Percentiles rank a stretch among this genome's conserved stretches.
Evolutionary conservation across 352 stramenopile genomes (phyloP).

Genomic region (Globisporangium irregulare): DNA sequence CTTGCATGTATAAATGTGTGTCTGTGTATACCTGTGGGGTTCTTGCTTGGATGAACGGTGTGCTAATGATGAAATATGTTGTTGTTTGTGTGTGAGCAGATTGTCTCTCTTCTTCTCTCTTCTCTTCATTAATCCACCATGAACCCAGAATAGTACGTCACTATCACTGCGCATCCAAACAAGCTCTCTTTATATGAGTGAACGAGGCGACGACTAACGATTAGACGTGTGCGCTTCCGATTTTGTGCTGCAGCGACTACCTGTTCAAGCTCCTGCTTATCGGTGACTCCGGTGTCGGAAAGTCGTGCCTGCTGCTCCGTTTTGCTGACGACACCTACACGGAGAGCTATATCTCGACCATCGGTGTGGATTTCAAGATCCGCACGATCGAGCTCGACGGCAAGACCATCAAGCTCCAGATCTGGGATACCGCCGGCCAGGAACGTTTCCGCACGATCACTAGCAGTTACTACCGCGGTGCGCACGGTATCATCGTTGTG

Average conservation of each 20-base stretch:
- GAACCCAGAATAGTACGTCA: constrained; percentile 93
- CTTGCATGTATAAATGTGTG: background rate
- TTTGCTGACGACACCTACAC: constrained; percentile 99
- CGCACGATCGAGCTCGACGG: constrained; percentile 98
- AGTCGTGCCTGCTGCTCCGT: constrained; percentile 98
- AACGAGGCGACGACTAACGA: constrained; percentile 12
- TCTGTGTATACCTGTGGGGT: background rate
- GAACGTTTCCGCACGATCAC: constrained; percentile 99
- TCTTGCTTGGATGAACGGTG: background rate
- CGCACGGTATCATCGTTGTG: constrained; percentile 99
- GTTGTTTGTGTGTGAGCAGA: constrained; percentile 1
- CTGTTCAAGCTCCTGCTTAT: constrained; percentile 98
- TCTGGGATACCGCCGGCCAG: constrained; percentile 99
- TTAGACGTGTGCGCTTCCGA: background rate
- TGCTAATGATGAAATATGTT: background rate
- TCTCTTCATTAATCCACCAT: constrained; percentile 38
- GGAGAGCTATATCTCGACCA: constrained; percentile 99
- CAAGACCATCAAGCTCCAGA: constrained; percentile 99
- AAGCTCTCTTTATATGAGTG: background rate
- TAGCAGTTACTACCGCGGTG: constrained; percentile 98
- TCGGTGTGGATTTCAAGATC: constrained; percentile 99
- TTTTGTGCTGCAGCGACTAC: constrained; percentile 88
- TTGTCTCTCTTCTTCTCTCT: background rate
- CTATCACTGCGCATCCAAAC: constrained; percentile 14
- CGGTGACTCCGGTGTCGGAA: constrained; percentile 96